phyloP scores from a whole-genome alignment of 2,329 filamentous ascomycete species.

The Ceratocystiopsis sp. region DNA sequence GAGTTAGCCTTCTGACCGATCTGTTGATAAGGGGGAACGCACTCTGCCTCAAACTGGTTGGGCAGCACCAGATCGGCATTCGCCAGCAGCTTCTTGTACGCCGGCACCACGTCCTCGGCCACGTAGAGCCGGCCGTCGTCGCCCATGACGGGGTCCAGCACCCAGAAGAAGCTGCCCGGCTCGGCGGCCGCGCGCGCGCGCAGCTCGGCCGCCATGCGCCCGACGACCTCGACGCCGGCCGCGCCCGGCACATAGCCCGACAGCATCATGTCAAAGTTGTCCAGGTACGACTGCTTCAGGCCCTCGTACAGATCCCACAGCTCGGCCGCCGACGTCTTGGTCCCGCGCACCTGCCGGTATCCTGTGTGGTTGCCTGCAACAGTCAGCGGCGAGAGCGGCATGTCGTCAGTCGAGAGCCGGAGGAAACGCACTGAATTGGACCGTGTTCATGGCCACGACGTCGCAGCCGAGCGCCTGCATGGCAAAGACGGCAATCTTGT shows the following conservation, averaged over 20 bases:
- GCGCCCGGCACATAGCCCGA: conserved; percentile 90
- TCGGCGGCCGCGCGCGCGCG: conserved; percentile 46
- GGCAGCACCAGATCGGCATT: conserved; percentile 85
- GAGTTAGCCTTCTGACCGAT: background rate
- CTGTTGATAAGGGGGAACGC: conserved; percentile 6
- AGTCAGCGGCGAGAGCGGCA: background rate
- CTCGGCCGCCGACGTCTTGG: conserved; percentile 62
- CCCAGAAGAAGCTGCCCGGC: conserved; percentile 84
- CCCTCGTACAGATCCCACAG: conserved; percentile 74
- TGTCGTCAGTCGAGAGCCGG: background rate
- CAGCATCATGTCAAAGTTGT: conserved; percentile 84
- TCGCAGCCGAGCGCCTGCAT: conserved; percentile 90
- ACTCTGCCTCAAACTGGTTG: conserved; percentile 97
- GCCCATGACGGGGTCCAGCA: conserved; percentile 95
- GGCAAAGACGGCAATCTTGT: conserved; percentile 90
- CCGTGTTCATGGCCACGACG: conserved; percentile 85
- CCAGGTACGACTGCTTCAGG: conserved; percentile 65
- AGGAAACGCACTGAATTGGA: conserved; percentile 70
- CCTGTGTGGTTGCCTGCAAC: conserved; percentile 78
- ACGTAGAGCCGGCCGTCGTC: conserved; percentile 90
- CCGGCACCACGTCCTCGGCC: conserved; percentile 75
- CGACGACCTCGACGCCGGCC: conserved; percentile 67
- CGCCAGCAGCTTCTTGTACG: conserved; percentile 63
- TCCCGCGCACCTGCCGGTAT: conserved; percentile 78
- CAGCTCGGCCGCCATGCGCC: conserved; percentile 66